Evolutionary conservation across 83 land plant species (phyloP).

Genomic region (Picea abies): DNA sequence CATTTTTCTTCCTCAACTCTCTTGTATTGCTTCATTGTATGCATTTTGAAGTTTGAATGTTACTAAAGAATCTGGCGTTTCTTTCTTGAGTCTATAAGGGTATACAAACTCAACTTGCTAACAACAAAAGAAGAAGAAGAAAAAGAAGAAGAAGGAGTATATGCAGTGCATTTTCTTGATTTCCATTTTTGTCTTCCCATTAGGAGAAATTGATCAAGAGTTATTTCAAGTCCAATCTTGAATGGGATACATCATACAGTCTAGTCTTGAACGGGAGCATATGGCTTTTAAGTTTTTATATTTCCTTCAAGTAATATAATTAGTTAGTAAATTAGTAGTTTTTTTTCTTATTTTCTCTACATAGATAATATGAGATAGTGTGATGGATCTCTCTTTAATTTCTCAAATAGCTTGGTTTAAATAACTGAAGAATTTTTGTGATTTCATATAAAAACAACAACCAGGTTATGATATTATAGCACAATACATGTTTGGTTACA

Average conservation of each 20-base stretch:
- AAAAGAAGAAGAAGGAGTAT: neutral
- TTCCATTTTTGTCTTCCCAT: neutral
- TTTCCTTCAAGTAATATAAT: neutral
- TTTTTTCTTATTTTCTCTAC: too few relatives aligned
- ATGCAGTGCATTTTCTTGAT: neutral
- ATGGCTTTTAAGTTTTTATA: neutral
- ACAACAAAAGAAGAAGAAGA: neutral
- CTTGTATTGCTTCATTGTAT: neutral
- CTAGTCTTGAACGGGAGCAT: too few relatives aligned
- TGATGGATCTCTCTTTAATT: neutral
- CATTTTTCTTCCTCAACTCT: neutral
- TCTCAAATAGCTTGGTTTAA: neutral
- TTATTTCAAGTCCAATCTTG: neutral
- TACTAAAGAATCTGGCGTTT: neutral
- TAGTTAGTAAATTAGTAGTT: too few relatives aligned
- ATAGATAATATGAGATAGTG: too few relatives aligned
- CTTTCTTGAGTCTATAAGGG: neutral
- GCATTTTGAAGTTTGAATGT: too few relatives aligned
- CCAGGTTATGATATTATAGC: slow-evolving; percentile 54
- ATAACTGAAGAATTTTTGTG: neutral
- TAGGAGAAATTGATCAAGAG: neutral
- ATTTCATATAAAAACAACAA: slow-evolving; percentile 28
- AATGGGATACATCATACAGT: too few relatives aligned
- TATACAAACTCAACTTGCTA: neutral
- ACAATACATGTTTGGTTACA: slow-evolving; percentile 48